Evolutionary conservation across 192 early-diverging fungal species (phyloP), one percentile per base, ranked within the genome.

Genomic region (Podila clonocystis): DNA sequence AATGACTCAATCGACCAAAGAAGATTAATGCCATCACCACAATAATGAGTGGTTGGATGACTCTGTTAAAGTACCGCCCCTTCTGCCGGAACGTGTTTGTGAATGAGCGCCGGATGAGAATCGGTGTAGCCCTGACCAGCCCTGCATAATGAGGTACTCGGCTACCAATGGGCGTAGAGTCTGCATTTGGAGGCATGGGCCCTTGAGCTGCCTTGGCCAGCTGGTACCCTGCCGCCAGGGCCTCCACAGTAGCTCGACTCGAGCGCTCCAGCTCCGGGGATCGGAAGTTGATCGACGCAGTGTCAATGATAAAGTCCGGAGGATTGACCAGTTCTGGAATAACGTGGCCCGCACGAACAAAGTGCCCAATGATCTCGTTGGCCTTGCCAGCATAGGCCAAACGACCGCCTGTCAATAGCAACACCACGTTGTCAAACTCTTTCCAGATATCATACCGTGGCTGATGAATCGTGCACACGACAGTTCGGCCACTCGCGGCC

Each of bases 391-490:
- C 31, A 30, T 59, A 73, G 5, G 63, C 71, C 12, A 60, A 22
- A 1, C 71, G 28, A 13, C 71, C 63, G 7, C 94, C 95, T 36
- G 73, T 83, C 58, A 90, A 74, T 34, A 95, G 77, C 58, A 96
- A 73, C 57, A 94, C 75, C 17, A 95, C 87, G 65, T 92, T 87
- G 84, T 95, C 93, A 79, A 97, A 95, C 45, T 90, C 76, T 17
- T 85, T 77, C 82, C 90, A 95, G 48, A 94, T 88, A 50, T 93
- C 89, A 5, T 86, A 89, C 52, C 88, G 85, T 17, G 95, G 95
- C 84, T 96, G 95, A 77, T 97, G 95, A 67, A 97, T 94, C n/a
- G 93, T 93, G 82, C 93, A 90, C 19, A 97, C 85, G 11, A 95
- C 84, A 24, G 75, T 92, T 38, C 72, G 26, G 12, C 65, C 72